phyloP scores from a whole-genome alignment of 257 asterid genomes.

The Cordia subcordata region DNA sequence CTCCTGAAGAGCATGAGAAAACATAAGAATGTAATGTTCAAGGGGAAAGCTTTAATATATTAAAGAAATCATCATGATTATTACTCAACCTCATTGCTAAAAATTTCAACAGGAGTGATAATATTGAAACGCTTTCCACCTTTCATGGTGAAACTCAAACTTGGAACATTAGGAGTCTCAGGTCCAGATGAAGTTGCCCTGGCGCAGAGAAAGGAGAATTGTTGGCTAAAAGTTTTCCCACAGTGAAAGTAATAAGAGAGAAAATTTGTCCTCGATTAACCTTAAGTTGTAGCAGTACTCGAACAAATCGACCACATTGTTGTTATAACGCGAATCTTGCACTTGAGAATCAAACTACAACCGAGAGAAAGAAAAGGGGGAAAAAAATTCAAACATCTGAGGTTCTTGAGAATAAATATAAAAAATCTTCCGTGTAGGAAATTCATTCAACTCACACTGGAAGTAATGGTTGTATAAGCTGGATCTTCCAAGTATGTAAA shows the following conservation, averaged over 20 bases:
- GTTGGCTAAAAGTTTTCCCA: neutral
- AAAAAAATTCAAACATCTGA: neutral
- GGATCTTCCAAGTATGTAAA: conserved; percentile 83
- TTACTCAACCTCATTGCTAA: conserved; percentile 42
- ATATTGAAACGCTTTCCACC: conserved; percentile 57
- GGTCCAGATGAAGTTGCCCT: conserved; percentile 47
- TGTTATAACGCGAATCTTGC: conserved; percentile 49
- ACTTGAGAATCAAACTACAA: conserved; percentile 68
- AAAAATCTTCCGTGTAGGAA: neutral
- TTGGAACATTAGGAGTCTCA: conserved; percentile 28
- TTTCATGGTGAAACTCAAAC: conserved; percentile 68
- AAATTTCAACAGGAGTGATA: conserved; percentile 35
- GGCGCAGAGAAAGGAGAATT: conserved; percentile 12
- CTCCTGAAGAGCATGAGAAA: conserved; percentile 31
- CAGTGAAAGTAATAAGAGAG: conserved; percentile 4
- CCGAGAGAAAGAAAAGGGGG: conserved; percentile 13
- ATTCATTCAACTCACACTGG: conserved; percentile 41
- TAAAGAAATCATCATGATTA: neutral
- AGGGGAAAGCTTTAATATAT: conserved; percentile 5
- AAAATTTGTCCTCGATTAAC: conserved; percentile 23
- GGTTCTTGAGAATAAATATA: neutral
- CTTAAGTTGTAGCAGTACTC: conserved; percentile 72
- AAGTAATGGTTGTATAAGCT: conserved; percentile 52
- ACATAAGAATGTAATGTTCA: neutral
- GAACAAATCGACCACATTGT: conserved; percentile 42